These are phyloP conservation scores for Verticillium klebahnii DNA, from an alignment of 2,329 filamentous ascomycete species.

Conservation along the genomic window DNA sequence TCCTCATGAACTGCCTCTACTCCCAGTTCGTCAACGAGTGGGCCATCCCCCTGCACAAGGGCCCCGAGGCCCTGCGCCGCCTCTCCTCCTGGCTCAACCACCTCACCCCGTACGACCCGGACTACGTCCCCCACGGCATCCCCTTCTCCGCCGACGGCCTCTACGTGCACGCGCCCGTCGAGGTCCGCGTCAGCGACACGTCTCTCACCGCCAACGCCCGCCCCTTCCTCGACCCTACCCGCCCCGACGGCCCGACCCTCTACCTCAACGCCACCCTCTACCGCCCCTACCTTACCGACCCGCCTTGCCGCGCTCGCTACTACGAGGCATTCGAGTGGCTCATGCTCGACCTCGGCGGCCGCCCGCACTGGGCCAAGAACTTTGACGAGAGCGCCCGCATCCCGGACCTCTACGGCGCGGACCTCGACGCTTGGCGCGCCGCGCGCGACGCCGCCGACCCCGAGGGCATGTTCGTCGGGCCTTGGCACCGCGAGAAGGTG, in stretches of 20 bases:
- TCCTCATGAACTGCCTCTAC: constrained; percentile 96
- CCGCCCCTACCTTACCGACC: constrained; percentile 72
- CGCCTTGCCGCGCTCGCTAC: constrained; percentile 71
- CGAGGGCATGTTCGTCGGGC: constrained; percentile 81
- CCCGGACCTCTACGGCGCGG: constrained; percentile 62
- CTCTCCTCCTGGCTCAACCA: constrained; percentile 80
- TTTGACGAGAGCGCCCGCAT: constrained; percentile 65
- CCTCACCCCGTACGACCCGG: constrained; percentile 55
- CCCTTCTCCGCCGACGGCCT: constrained; percentile 75
- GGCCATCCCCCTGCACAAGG: constrained; percentile 81
- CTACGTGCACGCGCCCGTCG: constrained; percentile 85
- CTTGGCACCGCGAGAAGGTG: constrained; percentile 78
- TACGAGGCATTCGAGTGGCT: constrained; percentile 89
- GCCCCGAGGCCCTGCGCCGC: constrained; percentile 79
- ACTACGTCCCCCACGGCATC: constrained; percentile 63
- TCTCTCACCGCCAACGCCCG: constrained; percentile 29
- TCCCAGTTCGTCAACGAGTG: constrained; percentile 99
- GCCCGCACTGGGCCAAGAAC: constrained; percentile 92
- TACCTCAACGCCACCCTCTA: constrained; percentile 92
- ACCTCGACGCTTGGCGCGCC: constrained; percentile 61
- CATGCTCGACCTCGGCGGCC: constrained; percentile 78
- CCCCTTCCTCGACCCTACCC: constrained; percentile 65
- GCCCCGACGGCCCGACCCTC: constrained; percentile 64
- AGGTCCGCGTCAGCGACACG: constrained; percentile 82
- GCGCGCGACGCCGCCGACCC: constrained; percentile 70